Base-by-base conservation (phyloP, 148 eudicot genomes). In the Silene conica region DNA sequence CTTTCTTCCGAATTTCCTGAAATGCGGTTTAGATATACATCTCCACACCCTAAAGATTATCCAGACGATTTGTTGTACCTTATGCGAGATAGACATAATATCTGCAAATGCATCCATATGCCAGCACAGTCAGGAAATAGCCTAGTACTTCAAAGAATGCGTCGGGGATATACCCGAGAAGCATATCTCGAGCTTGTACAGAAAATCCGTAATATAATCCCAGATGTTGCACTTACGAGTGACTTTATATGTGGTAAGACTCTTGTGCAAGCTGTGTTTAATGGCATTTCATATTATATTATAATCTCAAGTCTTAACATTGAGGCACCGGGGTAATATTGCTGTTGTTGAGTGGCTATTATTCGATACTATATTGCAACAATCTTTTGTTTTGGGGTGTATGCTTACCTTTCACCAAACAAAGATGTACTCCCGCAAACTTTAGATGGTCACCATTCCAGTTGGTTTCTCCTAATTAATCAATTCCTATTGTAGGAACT, bases 41-140 rank as follows among this genome's bases (percentile, higher is more conserved):
- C 98, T 46, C 98, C 98, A 48, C 98, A 95, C 78, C 98, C 98
- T 68, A 95, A 95, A 84, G 98, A 95, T 85, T 95, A 78, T 75
- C 98, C 98, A 0, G 98, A 95, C 80, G 98, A 92, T 61, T 79
- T 95, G 76, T 78, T 95, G 70, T 90, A 89, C 81, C 88, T 92
- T 50, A 92, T 95, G 98, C 82, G 87, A 68, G 90, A 95, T 67
- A 87, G 97, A 65, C 64, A 92, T 80, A 95, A 95, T 82, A 85
- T 95, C 76, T 95, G 99, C 85, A 95, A 92, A 61, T 82, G 83
- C 73, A 89, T 95, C 75, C 99, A 95, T 84, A 79, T 95, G 83
- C 99, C 99, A 68, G 97, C 99, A 69, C 99, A 95, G 78, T 78
- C 96, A 20, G 99, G 98, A 72, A 95, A 83, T 74, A 90, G 86